A percentile compares a stretch with the other conserved stretches of the same genome.
Conservation (phyloP, 106 monocot genomes). For the Allium sativum region DNA sequence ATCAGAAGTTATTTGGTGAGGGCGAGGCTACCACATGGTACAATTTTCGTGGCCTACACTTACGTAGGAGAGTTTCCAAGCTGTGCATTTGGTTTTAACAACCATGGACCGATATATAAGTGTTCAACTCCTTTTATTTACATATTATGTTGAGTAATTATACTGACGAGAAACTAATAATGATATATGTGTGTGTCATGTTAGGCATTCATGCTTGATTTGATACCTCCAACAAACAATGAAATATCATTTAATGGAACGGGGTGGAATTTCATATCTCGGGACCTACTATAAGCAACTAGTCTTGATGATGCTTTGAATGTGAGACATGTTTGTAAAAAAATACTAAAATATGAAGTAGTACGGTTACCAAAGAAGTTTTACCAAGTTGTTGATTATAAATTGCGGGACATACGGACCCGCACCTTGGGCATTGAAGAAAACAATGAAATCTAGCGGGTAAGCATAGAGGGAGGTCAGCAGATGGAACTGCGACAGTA, state of each 20-base stretch:
- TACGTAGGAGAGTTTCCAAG: slow-evolving; percentile 87
- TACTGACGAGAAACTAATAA: no score
- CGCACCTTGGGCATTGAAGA: no score
- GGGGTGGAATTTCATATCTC: slow-evolving; percentile 73
- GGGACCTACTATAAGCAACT: slow-evolving; percentile 67
- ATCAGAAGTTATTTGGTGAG: slow-evolving; percentile 68
- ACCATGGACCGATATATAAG: slow-evolving; percentile 43
- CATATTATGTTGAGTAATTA: not conserved
- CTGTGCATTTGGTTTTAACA: slow-evolving; percentile 91
- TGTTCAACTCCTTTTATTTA: no score
- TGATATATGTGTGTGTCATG: no score
- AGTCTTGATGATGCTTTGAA: slow-evolving; percentile 48
- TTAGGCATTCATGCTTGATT: slow-evolving; percentile 77
- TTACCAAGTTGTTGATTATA: no score
- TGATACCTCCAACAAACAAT: slow-evolving; percentile 44
- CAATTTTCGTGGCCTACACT: slow-evolving; percentile 77
- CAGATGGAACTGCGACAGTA: no score
- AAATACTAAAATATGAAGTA: no score
- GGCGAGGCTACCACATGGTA: slow-evolving; percentile 34
- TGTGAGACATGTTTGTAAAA: no score
- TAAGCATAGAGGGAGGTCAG: no score
- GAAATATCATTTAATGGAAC: slow-evolving; percentile 50
- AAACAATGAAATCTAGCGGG: no score
- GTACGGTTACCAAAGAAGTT: no score
- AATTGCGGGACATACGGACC: no score